phyloP scores from a whole-genome alignment of 1,139 yeast species.

The Debaryomyces sp. region DNA sequence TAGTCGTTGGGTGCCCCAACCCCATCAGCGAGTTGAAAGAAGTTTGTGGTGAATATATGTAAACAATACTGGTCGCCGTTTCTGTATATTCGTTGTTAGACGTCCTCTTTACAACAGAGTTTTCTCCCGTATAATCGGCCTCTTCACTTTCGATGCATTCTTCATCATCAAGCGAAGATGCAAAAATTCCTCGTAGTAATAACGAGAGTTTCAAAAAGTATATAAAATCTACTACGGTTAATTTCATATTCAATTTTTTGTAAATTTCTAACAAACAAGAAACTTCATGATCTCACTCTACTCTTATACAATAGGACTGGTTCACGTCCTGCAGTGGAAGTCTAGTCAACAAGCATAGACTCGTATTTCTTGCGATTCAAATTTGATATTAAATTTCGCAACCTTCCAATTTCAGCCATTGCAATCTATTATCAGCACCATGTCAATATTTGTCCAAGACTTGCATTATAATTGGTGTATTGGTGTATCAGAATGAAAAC shows the following conservation, averaged over 20 bases:
- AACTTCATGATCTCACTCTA: background rate
- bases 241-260: background rate
- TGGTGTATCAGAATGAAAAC: background rate
- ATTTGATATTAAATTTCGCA: background rate
- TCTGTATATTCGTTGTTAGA: background rate
- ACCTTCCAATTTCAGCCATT: constrained; percentile 2
- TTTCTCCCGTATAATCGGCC: background rate
- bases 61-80: background rate
- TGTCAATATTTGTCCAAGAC: background rate
- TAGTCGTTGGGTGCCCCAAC: background rate
- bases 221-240: background rate
- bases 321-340: background rate
- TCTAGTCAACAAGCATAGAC: background rate
- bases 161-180: background rate
- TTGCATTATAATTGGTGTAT: background rate
- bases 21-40: background rate
- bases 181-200: background rate
- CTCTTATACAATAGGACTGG: background rate
- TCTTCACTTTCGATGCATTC: background rate
- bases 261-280: constrained; percentile 1
- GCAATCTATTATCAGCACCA: background rate
- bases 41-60: background rate
- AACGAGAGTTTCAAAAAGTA: background rate
- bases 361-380: background rate
- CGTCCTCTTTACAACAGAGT: background rate